phyloP scores from a whole-genome alignment of 2,329 filamentous ascomycete species.

The Nigrospora oryzae region DNA sequence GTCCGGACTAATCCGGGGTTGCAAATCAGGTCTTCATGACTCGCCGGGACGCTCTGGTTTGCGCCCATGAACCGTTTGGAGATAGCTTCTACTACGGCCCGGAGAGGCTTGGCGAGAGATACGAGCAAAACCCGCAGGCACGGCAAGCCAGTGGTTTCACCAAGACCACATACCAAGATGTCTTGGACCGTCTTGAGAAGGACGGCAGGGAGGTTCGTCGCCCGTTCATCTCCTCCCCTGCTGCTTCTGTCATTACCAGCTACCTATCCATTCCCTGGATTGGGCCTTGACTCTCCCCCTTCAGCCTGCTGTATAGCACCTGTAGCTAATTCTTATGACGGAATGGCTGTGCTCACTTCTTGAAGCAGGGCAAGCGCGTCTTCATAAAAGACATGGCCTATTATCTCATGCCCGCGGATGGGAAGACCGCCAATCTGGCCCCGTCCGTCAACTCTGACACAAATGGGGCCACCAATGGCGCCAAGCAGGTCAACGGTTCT shows the following conservation, averaged over 20 bases:
- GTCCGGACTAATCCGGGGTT: too few relatives aligned
- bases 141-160: conserved; percentile 57
- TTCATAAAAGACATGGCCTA: conserved; percentile 99
- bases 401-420: conserved; percentile 74
- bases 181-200: conserved; percentile 67
- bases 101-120: conserved; percentile 75
- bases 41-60: conserved; percentile 69
- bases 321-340: not conserved
- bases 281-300: not conserved
- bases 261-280: not conserved
- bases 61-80: conserved; percentile 91
- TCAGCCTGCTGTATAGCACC: not conserved
- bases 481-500: conserved; percentile 18
- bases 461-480: conserved; percentile 17
- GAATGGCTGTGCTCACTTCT: not conserved
- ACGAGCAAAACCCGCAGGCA: conserved; percentile 54
- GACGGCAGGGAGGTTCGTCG: conserved; percentile 63
- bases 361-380: conserved; percentile 68
- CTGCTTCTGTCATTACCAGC: conserved; percentile 7
- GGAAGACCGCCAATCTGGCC: conserved; percentile 60
- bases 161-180: conserved; percentile 64
- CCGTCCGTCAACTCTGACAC: conserved; percentile 59
- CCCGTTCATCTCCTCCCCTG: conserved; percentile 7
- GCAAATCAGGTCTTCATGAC: conserved; percentile 79
- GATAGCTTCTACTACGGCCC: conserved; percentile 96